Percentiles rank a stretch among this genome's conserved stretches.
Conservation (phyloP, 2,329 filamentous ascomycete species). For the Xylaria arbuscula region DNA sequence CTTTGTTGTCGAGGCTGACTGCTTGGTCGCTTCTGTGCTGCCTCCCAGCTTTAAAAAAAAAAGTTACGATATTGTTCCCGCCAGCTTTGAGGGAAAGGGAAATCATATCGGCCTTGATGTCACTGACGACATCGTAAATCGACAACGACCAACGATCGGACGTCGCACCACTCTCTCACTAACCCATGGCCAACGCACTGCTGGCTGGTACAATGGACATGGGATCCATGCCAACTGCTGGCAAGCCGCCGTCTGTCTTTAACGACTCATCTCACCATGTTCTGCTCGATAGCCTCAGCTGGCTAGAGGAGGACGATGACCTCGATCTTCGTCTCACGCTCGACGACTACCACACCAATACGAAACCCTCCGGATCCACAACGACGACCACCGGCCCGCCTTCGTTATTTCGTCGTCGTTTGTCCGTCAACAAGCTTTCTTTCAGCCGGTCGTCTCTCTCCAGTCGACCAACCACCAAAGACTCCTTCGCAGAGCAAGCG, state of each 20-base stretch:
- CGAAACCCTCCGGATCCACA: slow-evolving; percentile 62
- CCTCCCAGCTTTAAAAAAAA: slow-evolving; percentile 46
- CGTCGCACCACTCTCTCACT: slow-evolving; percentile 49
- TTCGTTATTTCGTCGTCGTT: slow-evolving; percentile 73
- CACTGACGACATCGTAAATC: slow-evolving; percentile 63
- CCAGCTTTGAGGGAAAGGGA: background rate
- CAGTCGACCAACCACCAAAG: slow-evolving; percentile 60
- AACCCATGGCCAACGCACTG: background rate
- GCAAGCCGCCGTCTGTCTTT: slow-evolving; percentile 30
- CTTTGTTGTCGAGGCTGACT: slow-evolving; percentile 18
- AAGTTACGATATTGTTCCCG: slow-evolving; percentile 52
- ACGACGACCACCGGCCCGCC: slow-evolving; percentile 59
- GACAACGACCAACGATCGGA: slow-evolving; percentile 49
- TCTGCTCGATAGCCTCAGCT: slow-evolving; percentile 75
- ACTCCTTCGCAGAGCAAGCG: slow-evolving; percentile 50
- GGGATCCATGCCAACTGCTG: slow-evolving; percentile 46
- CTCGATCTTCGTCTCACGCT: slow-evolving; percentile 74
- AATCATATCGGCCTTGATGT: slow-evolving; percentile 52
- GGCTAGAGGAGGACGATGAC: slow-evolving; percentile 78
- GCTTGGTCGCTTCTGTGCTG: slow-evolving; percentile 47
- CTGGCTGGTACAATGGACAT: slow-evolving; percentile 40
- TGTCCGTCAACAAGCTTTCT: slow-evolving; percentile 76
- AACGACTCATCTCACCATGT: slow-evolving; percentile 60
- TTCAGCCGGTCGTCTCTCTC: slow-evolving; percentile 67
- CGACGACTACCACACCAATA: slow-evolving; percentile 76